These are phyloP conservation scores for Paecilomyces formosus DNA, from an alignment of 2,329 filamentous ascomycete genomes.

Conservation along the genomic window DNA sequence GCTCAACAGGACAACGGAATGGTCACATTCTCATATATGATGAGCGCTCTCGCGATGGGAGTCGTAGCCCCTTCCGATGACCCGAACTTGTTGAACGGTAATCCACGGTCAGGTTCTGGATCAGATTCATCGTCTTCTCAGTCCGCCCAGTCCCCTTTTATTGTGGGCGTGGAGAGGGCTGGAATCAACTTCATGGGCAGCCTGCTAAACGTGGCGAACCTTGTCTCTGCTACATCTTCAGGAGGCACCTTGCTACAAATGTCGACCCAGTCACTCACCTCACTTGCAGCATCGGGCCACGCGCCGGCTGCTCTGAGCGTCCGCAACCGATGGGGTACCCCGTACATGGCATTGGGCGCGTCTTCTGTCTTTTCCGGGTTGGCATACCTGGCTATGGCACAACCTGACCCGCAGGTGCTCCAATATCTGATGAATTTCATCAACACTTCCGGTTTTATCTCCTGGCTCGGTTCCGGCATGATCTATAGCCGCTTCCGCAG, in stretches of 20 bases:
- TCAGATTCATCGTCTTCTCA: neutral
- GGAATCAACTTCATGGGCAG: conserved; percentile 57
- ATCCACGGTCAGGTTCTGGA: conserved; percentile 37
- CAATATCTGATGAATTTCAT: conserved; percentile 67
- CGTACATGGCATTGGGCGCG: conserved; percentile 51
- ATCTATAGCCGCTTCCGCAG: conserved; percentile 54
- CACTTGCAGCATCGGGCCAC: conserved; percentile 56
- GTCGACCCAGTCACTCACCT: conserved; percentile 60
- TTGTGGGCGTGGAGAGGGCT: conserved; percentile 42
- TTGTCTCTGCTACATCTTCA: conserved; percentile 71
- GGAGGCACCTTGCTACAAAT: conserved; percentile 73
- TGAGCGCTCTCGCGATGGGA: conserved; percentile 52
- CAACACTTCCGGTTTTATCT: conserved; percentile 62
- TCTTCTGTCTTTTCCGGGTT: conserved; percentile 56
- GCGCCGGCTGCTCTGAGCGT: conserved; percentile 55
- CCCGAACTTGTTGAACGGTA: conserved; percentile 44
- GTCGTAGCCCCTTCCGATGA: conserved; percentile 53
- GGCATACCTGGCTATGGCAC: conserved; percentile 59
- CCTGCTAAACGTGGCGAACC: conserved; percentile 70
- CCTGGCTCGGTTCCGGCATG: conserved; percentile 59
- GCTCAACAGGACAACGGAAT: conserved; percentile 54
- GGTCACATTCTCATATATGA: conserved; percentile 55
- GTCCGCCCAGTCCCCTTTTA: conserved; percentile 27
- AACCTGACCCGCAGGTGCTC: conserved; percentile 55
- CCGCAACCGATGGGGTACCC: conserved; percentile 57